phyloP scores from a whole-genome alignment of 257 asterid species.

The Thymus mandschuricus region DNA sequence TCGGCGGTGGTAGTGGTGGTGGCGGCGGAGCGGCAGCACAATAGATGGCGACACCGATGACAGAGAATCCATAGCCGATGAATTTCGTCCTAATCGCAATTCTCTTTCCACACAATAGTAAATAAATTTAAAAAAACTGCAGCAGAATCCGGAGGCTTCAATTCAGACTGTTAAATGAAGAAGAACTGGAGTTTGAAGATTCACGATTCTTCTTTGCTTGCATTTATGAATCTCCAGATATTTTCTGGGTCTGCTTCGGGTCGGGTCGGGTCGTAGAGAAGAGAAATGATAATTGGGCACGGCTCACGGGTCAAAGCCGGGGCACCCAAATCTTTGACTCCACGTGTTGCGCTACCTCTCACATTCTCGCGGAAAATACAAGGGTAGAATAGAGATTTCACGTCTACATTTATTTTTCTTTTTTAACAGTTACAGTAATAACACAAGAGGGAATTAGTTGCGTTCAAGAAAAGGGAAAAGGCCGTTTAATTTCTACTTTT shows the following conservation, averaged over 20 bases:
- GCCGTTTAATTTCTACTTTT: no score
- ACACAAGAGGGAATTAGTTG: neutral
- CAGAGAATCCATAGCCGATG: slow-evolving; percentile 60
- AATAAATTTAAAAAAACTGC: no score
- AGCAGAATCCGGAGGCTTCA: slow-evolving; percentile 3
- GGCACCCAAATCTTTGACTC: slow-evolving; percentile 27
- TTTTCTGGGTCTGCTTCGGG: slow-evolving; percentile 29
- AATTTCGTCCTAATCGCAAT: no score
- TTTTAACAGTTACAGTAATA: neutral
- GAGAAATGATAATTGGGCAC: slow-evolving; percentile 30
- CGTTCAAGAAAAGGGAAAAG: neutral
- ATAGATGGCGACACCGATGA: slow-evolving; percentile 61
- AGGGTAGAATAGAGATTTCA: neutral
- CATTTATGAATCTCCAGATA: slow-evolving; percentile 37
- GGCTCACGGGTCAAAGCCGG: slow-evolving; percentile 40
- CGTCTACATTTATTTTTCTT: neutral
- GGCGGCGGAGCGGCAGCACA: slow-evolving; percentile 54
- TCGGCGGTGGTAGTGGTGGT: slow-evolving; percentile 51
- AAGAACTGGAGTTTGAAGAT: slow-evolving; percentile 14
- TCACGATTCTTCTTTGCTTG: neutral
- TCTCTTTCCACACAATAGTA: neutral
- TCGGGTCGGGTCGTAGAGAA: slow-evolving; percentile 31
- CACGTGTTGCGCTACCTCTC: slow-evolving; percentile 25
- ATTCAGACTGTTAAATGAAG: neutral
- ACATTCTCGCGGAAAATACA: neutral